Base-by-base conservation (phyloP, 495 filamentous ascomycete species). In the Astrothelium macrocarpum region DNA sequence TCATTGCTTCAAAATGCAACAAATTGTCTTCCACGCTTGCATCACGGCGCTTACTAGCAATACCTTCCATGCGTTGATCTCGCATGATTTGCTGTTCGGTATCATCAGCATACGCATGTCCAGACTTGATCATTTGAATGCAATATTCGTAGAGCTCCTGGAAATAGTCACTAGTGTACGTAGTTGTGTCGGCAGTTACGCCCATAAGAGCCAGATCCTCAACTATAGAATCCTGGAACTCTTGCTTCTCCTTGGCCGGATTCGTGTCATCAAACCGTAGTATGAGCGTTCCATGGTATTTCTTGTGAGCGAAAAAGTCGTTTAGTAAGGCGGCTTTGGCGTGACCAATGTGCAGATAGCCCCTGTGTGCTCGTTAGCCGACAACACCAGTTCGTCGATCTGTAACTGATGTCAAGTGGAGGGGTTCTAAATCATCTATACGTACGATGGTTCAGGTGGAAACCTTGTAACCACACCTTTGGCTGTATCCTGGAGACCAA, bases 401-500 rank as follows among this genome's bases (percentile, higher is more conserved):
- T 25, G 25, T 29, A 2, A 5, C 25, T 9, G 66, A 59, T 45
- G 46, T 60, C 18, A 20, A 49, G 7, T 12, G 62, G 11, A 56
- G 2, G 2, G 5, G 2, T 56, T 56, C 49, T 0, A 16, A 56
- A 10, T 9, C 26, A 20, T 26, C 49, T 29, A 28, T 34, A 77
- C 84, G 78, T 77, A 89, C 83, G 93, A 96, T 66, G 94, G 94
- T 85, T 98, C 94, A 1, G 94, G 94, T 18, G 93, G 87, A 78
- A 98, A 98, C 65, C 95, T 80, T 28, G 90, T 94, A 31, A 97
- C 90, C 31, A 97, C 92, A 9, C 94, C 94, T 72, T 94, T 89
- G 34, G 90, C 90, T n/a, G 85, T 87, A 70, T 95, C 87, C 63
- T 87, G 85, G 23, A 98, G 82, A 1, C 87, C 88, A 73, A 98